Conservation (phyloP, 2,329 filamentous ascomycete genomes). For the Annulohypoxylon truncatum region DNA sequence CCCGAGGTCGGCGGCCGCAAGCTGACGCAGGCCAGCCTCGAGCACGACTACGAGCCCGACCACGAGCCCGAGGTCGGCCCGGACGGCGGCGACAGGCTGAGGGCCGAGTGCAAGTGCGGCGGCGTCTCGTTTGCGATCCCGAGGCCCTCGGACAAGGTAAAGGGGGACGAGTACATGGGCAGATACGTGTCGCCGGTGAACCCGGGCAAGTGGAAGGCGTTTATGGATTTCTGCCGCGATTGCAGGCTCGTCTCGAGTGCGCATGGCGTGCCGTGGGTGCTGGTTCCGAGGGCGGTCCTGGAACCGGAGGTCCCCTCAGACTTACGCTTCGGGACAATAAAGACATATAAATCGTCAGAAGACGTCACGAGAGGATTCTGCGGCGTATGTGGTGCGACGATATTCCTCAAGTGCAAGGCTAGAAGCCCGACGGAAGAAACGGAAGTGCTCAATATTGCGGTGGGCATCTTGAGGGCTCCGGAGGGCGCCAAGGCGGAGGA, state of each 20-base stretch:
- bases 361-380: constrained; percentile 59
- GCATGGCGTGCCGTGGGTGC: constrained; percentile 57
- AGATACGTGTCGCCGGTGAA: constrained; percentile 54
- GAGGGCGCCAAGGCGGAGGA: constrained; percentile 58
- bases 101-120: constrained; percentile 59
- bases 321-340: constrained; percentile 58
- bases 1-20: constrained; percentile 46
- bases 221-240: constrained; percentile 58
- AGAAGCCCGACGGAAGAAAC: constrained; percentile 48
- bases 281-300: constrained; percentile 53
- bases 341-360: constrained; percentile 55
- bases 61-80: constrained; percentile 49
- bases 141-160: constrained; percentile 52
- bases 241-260: constrained; percentile 58
- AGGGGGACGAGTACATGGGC: constrained; percentile 48
- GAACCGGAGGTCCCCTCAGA: constrained; percentile 53
- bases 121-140: constrained; percentile 60
- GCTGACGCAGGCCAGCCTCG: constrained; percentile 34
- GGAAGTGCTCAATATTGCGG: constrained; percentile 57
- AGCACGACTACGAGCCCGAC: constrained; percentile 45
- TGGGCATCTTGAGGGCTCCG: constrained; percentile 58
- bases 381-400: constrained; percentile 58
- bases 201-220: constrained; percentile 57
- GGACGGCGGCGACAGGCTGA: constrained; percentile 55
- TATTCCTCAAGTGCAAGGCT: constrained; percentile 51